Base-by-base conservation (phyloP, 73 alveolate genomes). In the Blepharisma stoltei region DNA sequence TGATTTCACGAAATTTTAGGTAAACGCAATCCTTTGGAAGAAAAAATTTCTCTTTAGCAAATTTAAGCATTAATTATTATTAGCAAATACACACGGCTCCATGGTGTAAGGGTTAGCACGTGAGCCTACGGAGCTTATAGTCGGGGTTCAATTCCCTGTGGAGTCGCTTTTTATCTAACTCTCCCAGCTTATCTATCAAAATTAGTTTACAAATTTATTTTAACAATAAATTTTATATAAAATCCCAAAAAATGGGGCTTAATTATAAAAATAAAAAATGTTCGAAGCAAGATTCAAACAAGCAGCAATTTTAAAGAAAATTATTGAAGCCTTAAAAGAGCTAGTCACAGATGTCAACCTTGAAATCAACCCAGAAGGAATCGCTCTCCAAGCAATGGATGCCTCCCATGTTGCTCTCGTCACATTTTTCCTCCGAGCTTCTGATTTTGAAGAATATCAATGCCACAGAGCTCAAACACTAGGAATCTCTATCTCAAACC, bases 381-480 rank as follows among this genome's bases (percentile, higher is more conserved):
- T 97, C 55, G 86, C 98, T 50, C 91, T 97, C 79, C 98, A 96
- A 88, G 98, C 99, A 48, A 96, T 97, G 99, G 99, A 97, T 89
- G 86, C 97, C 68, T 92, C 99, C 23, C 99, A 96, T 75, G 99
- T 96, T 14, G 99, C 99, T 7, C 80, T 96, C 82, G 99, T 96
- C 18, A 89, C 99, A 44, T 78, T 97, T 79, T 69, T 88, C 88
- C 88, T 97, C 80, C 70, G 95, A 54, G 94, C 90, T 86, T 95
- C 95, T 70, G 97, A 97, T 48, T 97, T 97, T 85, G 97, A 95
- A 89, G 93, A 88, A 80, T 97, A 90, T 81, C 86, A 98, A 71
- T 91, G 98, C 54, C 98, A 97, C 92, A 86, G 87, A 37, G 76
- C 91, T 53, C 85, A 86, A 65, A 94, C 97, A 6, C 86, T 97